These are phyloP conservation scores for Calamus simplicifolius DNA, from an alignment of 176 grass and related monocot species.

Conservation along the genomic window DNA sequence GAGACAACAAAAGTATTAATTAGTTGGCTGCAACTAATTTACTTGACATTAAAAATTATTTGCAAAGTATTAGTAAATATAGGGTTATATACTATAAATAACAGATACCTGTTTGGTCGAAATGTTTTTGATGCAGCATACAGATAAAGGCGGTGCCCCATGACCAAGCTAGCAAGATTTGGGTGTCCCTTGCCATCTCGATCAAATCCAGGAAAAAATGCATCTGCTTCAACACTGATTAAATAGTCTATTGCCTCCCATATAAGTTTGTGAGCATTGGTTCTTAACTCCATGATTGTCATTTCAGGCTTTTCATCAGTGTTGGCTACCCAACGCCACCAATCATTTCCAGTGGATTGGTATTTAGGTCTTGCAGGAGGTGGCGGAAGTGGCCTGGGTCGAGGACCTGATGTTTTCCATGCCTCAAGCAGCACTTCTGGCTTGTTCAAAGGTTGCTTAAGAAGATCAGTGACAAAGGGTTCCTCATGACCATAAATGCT, in stretches of 20 bases:
- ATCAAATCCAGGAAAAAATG: not conserved
- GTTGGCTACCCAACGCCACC: not conserved
- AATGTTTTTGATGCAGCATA: conserved; percentile 7
- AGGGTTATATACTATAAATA: not conserved
- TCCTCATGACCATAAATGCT: no score
- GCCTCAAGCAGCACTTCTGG: not conserved
- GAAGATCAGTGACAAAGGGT: no score
- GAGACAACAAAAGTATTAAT: no score
- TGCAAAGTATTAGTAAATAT: no score
- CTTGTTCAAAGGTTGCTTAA: no score
- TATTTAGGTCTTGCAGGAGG: no score
- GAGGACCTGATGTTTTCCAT: not conserved
- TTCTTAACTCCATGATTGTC: not conserved
- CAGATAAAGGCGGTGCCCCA: conserved; percentile 1
- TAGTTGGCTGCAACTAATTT: no score
- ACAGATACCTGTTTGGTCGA: conserved; percentile 2
- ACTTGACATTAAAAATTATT: no score
- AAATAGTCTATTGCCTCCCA: conserved; percentile 1
- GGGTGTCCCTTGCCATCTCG: not conserved
- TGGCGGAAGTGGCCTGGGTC: no score
- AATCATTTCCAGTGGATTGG: no score
- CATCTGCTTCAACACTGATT: conserved; percentile 5
- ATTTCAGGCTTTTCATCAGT: not conserved
- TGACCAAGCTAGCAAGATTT: not conserved
- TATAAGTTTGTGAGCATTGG: conserved; percentile 4